Base-by-base conservation (phyloP, 805 yeast species). In the Cyberlindnera misumaiensis region DNA sequence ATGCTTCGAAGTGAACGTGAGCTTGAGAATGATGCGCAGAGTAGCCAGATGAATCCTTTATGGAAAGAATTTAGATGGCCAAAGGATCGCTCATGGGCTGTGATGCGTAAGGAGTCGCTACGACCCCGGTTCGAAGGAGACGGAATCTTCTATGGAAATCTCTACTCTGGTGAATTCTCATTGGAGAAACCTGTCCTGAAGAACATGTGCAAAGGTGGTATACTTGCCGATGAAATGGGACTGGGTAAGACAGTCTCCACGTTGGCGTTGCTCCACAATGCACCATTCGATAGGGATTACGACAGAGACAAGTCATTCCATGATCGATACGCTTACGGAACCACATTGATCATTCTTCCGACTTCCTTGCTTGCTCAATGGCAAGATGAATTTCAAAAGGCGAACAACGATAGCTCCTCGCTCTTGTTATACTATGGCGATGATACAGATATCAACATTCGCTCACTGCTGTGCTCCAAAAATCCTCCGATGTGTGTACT, bases 211-310 rank as follows among this genome's bases (percentile, higher is more conserved):
- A 67, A 69, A 35, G 97, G 97, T 28, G 97, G 97, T 3, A 83
- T 89, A 15, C 63, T 89, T 12, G 95, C 97, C 0, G 97, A 89
- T 63, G 97, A 89, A 58, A 89, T 89, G 97, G 97, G 97, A 0
- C 67, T 89, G 8, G 97, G 97, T 31, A 89, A 89, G 55, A 89
- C 97, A 0, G 83, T 89, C 17, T 83, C 95, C 1, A 77, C 95
- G 0, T 60, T 87, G 37, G 72, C 96, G 0, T 61, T 90, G 35
- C 68, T 89, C 11, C 75, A 82, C 40, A 70, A 85, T 0, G 78
- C 71, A 9, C 84, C 87, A 0, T 56, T 49, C 33, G 89, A 83
- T 51, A 40, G 55, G 11, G 44, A 48, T 1, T 52, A 27, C 32
- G 30, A 39, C 11, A 18, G 22, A 5, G n/a, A 15, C 3, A 20